Conservation (phyloP, 2,329 filamentous ascomycete species). For the Amylocarpus encephaloides region DNA sequence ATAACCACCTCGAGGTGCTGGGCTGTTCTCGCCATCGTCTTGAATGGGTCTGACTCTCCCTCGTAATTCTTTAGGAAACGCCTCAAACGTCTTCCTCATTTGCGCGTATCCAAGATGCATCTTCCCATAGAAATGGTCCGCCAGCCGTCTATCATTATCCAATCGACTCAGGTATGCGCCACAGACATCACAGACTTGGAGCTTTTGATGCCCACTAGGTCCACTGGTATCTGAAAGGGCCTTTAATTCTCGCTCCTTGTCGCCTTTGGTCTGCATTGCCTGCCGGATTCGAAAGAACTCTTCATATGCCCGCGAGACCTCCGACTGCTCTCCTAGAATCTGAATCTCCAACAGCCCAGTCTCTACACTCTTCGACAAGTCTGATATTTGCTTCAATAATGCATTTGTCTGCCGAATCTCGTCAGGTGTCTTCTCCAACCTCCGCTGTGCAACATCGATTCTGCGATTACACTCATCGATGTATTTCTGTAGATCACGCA, state of each 20-base stretch:
- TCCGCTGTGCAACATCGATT: constrained; percentile 83
- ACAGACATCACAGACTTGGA: constrained; percentile 98
- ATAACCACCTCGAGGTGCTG: constrained; percentile 45
- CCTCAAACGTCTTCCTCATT: constrained; percentile 90
- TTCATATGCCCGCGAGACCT: constrained; percentile 74
- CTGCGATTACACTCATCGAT: constrained; percentile 94
- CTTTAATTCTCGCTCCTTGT: constrained; percentile 83
- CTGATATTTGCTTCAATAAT: constrained; percentile 77
- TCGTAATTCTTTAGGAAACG: constrained; percentile 81
- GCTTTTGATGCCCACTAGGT: constrained; percentile 90
- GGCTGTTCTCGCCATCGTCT: constrained; percentile 42
- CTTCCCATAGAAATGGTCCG: constrained; percentile 98
- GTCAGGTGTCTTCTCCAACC: constrained; percentile 94
- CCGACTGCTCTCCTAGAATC: constrained; percentile 73
- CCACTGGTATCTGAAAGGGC: constrained; percentile 86
- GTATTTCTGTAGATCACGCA: constrained; percentile 92
- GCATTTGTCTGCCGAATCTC: constrained; percentile 94
- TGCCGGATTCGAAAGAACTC: constrained; percentile 83
- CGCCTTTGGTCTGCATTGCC: constrained; percentile 73
- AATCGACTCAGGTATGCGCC: constrained; percentile 87
- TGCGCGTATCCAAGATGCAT: constrained; percentile 98
- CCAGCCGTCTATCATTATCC: constrained; percentile 88
- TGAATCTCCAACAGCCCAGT: constrained; percentile 80
- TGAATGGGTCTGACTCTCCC: constrained; percentile 57
- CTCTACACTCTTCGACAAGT: constrained; percentile 71